Conservation (phyloP, 1,139 yeast species). For the Sporopachydermia cereana region DNA sequence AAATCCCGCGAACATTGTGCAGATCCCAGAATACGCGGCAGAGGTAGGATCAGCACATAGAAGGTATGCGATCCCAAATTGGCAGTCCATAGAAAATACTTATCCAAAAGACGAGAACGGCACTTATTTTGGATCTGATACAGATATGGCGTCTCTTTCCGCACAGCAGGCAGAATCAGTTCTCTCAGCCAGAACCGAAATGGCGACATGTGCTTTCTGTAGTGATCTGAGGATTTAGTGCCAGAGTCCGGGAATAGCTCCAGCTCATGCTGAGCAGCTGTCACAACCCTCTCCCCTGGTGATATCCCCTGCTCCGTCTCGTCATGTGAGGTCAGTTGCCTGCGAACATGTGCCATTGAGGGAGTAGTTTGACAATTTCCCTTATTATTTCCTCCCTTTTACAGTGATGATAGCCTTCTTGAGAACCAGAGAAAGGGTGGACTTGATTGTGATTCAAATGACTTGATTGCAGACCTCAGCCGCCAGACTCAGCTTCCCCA, state of each 20-base stretch:
- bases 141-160: constrained; percentile 55
- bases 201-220: constrained; percentile 45
- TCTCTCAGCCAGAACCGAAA: constrained; percentile 49
- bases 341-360: no score
- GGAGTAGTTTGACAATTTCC: no score
- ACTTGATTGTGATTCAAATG: no score
- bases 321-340: no score
- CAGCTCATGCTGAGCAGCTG: no score
- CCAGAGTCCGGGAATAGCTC: constrained; percentile 68
- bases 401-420: no score
- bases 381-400: no score
- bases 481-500: no score
- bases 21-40: constrained; percentile 78
- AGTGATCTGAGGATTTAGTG: constrained; percentile 53
- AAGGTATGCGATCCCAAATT: constrained; percentile 89
- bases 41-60: constrained; percentile 78
- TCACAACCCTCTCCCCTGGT: no score
- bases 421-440: no score
- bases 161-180: constrained; percentile 43
- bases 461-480: no score
- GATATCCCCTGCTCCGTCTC: no score
- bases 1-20: constrained; percentile 46
- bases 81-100: constrained; percentile 82
- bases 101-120: constrained; percentile 47
- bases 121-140: constrained; percentile 42